These are phyloP conservation scores for Sarocladium kiliense DNA, from an alignment of 2,329 filamentous ascomycete species.

Conservation along the genomic window DNA sequence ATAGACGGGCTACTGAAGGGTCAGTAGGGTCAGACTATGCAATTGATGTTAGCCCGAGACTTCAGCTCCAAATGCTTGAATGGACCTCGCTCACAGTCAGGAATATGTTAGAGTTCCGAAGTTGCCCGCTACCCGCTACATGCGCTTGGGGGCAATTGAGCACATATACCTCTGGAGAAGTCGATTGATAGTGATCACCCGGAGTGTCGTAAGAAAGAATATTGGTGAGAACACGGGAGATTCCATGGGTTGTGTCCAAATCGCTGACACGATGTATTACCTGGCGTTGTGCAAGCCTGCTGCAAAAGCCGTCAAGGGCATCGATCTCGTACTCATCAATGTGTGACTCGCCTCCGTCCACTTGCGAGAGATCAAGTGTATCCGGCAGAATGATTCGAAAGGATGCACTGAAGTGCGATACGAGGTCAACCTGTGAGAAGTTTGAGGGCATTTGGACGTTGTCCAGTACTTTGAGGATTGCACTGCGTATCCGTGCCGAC, in stretches of 20 bases:
- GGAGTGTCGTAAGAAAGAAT: constrained; percentile 31
- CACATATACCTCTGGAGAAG: constrained; percentile 27
- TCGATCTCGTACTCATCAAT: constrained; percentile 29
- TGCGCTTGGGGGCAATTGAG: constrained; percentile 31
- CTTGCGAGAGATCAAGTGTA: constrained; percentile 24
- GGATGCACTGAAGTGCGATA: constrained; percentile 27
- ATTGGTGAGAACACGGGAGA: constrained; percentile 28
- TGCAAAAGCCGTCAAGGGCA: constrained; percentile 28
- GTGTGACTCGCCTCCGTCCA: constrained; percentile 17
- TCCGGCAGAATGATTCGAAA: constrained; percentile 33
- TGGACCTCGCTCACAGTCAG: constrained; percentile 17
- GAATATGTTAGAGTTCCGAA: constrained; percentile 20
- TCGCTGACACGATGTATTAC: constrained; percentile 34
- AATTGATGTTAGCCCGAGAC: too few relatives aligned
- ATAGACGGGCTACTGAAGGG: not conserved
- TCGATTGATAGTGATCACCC: constrained; percentile 16
- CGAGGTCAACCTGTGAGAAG: constrained; percentile 27
- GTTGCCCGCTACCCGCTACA: constrained; percentile 28
- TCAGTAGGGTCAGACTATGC: not conserved
- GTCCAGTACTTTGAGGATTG: constrained; percentile 29
- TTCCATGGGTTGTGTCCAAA: constrained; percentile 27
- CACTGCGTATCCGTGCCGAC: constrained; percentile 29
- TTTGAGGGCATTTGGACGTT: constrained; percentile 27
- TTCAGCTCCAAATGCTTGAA: not conserved
- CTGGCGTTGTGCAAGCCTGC: constrained; percentile 27